Percentiles rank a stretch among this genome's conserved stretches.
phyloP scores from a whole-genome alignment of 768 basidiomycete species.

The Mycena crocata region DNA sequence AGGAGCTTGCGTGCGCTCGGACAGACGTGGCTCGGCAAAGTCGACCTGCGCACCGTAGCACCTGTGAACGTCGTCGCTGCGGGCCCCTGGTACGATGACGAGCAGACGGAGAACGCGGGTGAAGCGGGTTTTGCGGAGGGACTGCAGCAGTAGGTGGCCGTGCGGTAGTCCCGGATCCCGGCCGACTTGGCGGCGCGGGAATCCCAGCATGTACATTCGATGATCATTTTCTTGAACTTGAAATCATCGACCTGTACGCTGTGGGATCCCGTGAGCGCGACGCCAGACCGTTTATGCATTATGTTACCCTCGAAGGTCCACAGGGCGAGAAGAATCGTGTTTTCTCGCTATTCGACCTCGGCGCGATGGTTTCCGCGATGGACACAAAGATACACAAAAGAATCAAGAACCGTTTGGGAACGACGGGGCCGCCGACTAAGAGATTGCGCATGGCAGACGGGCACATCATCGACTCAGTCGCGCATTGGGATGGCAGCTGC shows the following conservation, averaged over 20 bases:
- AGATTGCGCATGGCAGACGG: slow-evolving; percentile 48
- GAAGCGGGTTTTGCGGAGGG: background rate
- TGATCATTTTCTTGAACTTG: background rate
- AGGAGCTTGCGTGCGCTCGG: too few relatives aligned
- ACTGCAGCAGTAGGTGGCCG: background rate
- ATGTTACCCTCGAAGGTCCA: background rate
- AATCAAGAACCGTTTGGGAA: background rate
- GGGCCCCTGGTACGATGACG: background rate
- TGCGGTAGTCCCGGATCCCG: background rate
- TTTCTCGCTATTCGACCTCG: background rate
- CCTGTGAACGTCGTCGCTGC: slow-evolving; percentile 1
- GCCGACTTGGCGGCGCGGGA: slow-evolving; percentile 7
- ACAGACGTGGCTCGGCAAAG: too few relatives aligned
- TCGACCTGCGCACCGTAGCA: too few relatives aligned
- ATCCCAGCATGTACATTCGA: background rate
- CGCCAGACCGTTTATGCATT: background rate
- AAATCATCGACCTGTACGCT: slow-evolving; percentile 10
- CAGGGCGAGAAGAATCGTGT: background rate
- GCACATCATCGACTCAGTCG: slow-evolving; percentile 26
- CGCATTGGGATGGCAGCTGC: slow-evolving; percentile 35
- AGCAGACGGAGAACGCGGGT: background rate
- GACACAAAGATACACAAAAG: background rate
- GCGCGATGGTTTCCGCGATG: background rate
- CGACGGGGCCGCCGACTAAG: slow-evolving; percentile 15
- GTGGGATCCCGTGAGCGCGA: background rate